These are phyloP conservation scores for Coriolopsis trogii DNA, from an alignment of 1,284 basidiomycete species.

Conservation along the genomic window DNA sequence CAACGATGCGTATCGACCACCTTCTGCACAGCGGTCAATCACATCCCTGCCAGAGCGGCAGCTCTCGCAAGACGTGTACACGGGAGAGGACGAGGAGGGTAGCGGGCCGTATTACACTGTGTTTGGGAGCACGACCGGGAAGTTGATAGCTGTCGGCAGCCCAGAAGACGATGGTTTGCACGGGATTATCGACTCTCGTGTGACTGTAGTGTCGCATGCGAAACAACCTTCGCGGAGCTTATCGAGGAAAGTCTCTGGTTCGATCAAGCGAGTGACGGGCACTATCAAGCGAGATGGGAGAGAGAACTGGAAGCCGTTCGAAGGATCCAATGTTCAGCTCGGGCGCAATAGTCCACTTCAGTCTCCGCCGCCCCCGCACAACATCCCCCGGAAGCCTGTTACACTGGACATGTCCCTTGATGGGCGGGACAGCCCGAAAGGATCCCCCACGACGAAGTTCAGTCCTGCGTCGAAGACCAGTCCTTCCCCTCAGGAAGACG, in stretches of 20 bases:
- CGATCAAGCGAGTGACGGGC: slow-evolving; percentile 41
- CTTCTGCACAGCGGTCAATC: not conserved
- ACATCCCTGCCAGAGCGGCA: not conserved
- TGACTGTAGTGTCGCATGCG: slow-evolving; percentile 2
- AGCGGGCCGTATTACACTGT: slow-evolving; percentile 55
- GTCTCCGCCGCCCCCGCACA: slow-evolving; percentile 2
- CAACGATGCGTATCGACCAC: slow-evolving; percentile 21
- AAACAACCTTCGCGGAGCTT: slow-evolving; percentile 34
- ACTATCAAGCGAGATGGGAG: slow-evolving; percentile 19
- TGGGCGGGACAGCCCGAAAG: slow-evolving; percentile 9
- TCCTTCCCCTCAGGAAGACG: slow-evolving; percentile 17
- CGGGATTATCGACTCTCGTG: slow-evolving; percentile 15
- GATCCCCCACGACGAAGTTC: slow-evolving; percentile 10
- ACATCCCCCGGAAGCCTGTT: slow-evolving; percentile 6
- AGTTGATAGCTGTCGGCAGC: slow-evolving; percentile 46
- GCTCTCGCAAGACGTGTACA: not conserved
- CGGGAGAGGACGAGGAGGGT: slow-evolving; percentile 26
- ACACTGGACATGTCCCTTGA: slow-evolving; percentile 19
- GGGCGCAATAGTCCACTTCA: slow-evolving; percentile 31
- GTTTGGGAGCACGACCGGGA: slow-evolving; percentile 48
- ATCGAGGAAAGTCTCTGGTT: slow-evolving; percentile 52
- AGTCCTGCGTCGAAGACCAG: slow-evolving; percentile 10
- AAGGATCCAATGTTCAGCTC: no score
- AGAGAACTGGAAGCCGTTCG: no score
- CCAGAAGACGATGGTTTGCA: slow-evolving; percentile 40